phyloP scores from a whole-genome alignment of 2,329 filamentous ascomycete species.

The Monilinia fructicola region DNA sequence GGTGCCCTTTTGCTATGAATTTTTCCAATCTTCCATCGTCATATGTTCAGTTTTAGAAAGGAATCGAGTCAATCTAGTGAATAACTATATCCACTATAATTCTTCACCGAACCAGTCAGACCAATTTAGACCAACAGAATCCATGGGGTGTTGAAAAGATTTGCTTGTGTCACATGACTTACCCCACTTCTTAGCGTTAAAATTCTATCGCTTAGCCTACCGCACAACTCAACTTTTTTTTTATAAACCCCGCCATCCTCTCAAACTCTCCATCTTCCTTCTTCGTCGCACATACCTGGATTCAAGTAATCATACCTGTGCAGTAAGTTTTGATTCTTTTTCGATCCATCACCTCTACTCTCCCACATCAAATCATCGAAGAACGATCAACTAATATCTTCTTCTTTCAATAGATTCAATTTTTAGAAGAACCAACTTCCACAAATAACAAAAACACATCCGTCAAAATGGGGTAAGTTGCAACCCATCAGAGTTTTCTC shows the following conservation, averaged over 20 bases:
- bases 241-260: conserved; percentile 24
- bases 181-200: conserved; percentile 21
- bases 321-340: conserved; percentile 31
- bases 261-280: conserved; percentile 21
- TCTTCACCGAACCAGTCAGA: conserved; percentile 17
- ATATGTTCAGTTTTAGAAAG: not conserved
- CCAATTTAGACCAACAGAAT: not conserved
- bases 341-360: not conserved
- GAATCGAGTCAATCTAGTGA: not conserved
- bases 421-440: conserved; percentile 32
- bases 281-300: conserved; percentile 38
- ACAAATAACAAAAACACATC: conserved; percentile 36
- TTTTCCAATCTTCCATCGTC: not conserved
- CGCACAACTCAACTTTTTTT: conserved; percentile 15
- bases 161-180: not conserved
- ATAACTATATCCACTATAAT: not conserved
- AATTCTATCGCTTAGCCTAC: conserved; percentile 19
- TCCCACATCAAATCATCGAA: conserved; percentile 4
- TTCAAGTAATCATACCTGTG: conserved; percentile 41
- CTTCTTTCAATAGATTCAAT: conserved; percentile 33
- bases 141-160: not conserved
- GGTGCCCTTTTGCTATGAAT: no score
- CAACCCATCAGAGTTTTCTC: conserved; percentile 22
- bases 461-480: conserved; percentile 42
- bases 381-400: conserved; percentile 28